phyloP scores from a whole-genome alignment of 108 stramenopile species.

The Aurantiochytrium sp. region DNA sequence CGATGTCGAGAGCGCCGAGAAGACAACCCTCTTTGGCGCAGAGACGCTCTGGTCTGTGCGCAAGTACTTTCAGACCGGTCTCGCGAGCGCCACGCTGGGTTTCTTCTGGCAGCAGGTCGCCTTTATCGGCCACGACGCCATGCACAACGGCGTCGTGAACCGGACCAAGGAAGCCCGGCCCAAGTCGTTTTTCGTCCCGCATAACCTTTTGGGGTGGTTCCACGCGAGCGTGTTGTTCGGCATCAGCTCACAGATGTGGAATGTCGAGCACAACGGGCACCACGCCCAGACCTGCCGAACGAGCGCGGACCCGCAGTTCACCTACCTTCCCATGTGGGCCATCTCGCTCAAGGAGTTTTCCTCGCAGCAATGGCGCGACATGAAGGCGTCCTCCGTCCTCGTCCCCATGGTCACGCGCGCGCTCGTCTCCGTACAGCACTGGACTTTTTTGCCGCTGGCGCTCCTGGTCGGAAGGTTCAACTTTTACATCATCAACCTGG shows the following conservation, averaged over 20 bases:
- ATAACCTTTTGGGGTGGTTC: constrained; percentile 23
- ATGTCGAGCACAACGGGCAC: constrained; percentile 28
- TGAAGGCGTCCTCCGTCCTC: not conserved
- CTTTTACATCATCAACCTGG: constrained; percentile 24
- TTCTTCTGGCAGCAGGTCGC: constrained; percentile 30
- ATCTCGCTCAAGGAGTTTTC: not conserved
- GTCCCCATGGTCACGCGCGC: not conserved
- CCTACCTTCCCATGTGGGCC: constrained; percentile 31
- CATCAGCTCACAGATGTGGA: constrained; percentile 24
- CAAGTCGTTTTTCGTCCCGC: not conserved
- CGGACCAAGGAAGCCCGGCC: not conserved
- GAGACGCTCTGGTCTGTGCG: not conserved
- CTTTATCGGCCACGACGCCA: constrained; percentile 33
- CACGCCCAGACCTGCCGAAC: constrained; percentile 23
- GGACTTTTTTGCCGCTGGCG: not conserved
- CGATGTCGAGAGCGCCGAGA: no score
- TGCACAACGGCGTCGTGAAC: constrained; percentile 2
- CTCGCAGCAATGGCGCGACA: not conserved
- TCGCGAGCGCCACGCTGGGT: not conserved
- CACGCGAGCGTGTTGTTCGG: constrained; percentile 28
- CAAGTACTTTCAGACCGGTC: not conserved
- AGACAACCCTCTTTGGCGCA: no score
- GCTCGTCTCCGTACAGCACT: constrained; percentile 31
- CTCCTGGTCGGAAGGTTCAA: constrained; percentile 29
- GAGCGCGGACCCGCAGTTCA: constrained; percentile 28